Percentiles rank a stretch among this genome's conserved stretches.
These are phyloP conservation scores for Nitzschia inconspicua DNA, from an alignment of 108 stramenopile species.

Conservation along the genomic window DNA sequence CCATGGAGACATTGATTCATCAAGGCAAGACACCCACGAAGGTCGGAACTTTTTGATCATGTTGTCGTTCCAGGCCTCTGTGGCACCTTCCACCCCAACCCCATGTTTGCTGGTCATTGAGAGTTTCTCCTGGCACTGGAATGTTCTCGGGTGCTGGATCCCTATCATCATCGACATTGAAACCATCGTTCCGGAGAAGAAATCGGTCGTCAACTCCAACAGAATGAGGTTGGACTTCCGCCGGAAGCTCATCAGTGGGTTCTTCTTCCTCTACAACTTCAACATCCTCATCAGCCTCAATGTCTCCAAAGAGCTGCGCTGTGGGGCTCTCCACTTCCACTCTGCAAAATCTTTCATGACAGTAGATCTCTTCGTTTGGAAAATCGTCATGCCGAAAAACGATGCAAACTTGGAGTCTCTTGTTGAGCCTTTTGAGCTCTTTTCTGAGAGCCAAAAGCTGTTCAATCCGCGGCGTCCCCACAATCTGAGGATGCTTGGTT, in stretches of 20 bases:
- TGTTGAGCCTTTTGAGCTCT: not conserved
- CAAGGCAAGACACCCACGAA: conserved; percentile 19
- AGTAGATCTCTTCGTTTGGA: not conserved
- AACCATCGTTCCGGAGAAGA: not conserved
- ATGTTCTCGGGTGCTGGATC: conserved; percentile 18
- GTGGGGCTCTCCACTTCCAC: not conserved
- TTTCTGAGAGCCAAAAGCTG: not conserved
- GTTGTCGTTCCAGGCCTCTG: conserved; percentile 24
- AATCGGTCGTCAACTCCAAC: not conserved
- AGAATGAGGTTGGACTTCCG: not conserved
- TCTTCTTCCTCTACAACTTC: not conserved
- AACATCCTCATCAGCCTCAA: not conserved
- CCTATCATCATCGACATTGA: conserved; percentile 15
- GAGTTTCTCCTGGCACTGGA: not conserved
- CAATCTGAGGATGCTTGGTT: not conserved
- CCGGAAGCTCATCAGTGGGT: not conserved
- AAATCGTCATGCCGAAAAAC: not conserved
- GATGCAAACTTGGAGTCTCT: not conserved
- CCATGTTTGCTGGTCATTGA: not conserved
- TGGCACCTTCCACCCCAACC: not conserved
- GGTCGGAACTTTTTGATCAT: conserved; percentile 16
- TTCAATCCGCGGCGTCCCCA: not conserved
- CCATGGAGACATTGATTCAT: conserved; percentile 35
- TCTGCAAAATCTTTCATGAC: not conserved
- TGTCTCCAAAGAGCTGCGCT: not conserved